Conservation (phyloP, 225 moss, liverwort and hornwort species). For the Asterella californica region DNA sequence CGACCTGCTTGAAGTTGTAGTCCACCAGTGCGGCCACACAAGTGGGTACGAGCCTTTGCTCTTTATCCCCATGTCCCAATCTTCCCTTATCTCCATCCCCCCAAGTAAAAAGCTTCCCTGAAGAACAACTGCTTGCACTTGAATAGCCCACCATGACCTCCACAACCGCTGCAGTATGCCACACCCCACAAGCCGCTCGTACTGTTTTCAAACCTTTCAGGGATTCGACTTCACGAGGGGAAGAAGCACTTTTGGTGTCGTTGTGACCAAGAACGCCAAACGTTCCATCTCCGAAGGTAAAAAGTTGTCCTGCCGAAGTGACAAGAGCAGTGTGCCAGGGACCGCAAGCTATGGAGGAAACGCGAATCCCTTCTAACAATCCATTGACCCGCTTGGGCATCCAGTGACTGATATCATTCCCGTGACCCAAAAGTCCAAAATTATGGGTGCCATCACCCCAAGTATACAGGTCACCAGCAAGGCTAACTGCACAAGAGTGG, state of each 20-base stretch:
- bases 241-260: conserved; percentile 75
- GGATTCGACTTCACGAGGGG: conserved; percentile 92
- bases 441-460: conserved; percentile 99
- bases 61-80: conserved; percentile 95
- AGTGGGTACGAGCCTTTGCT: conserved; percentile 91
- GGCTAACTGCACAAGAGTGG: conserved; percentile 83
- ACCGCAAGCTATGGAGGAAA: conserved; percentile 89
- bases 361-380: conserved; percentile 78
- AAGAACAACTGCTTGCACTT: conserved; percentile 69
- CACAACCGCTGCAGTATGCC: conserved; percentile 98
- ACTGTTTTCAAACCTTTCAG: conserved; percentile 95
- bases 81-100: conserved; percentile 96
- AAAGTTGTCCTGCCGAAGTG: conserved; percentile 89
- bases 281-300: conserved; percentile 96
- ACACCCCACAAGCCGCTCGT: conserved; percentile 91
- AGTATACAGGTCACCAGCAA: conserved; percentile 91
- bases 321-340: conserved; percentile 99
- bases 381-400: conserved; percentile 94
- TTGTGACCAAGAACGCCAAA: conserved; percentile 97
- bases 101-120: conserved; percentile 99
- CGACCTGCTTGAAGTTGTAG: conserved; percentile 90
- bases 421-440: conserved; percentile 94
- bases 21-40: conserved; percentile 95
- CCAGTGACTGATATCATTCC: conserved; percentile 98
- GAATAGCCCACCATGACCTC: conserved; percentile 99